These are phyloP conservation scores for Apiospora sp. DNA, from an alignment of 2,329 filamentous ascomycete species.

Conservation along the genomic window DNA sequence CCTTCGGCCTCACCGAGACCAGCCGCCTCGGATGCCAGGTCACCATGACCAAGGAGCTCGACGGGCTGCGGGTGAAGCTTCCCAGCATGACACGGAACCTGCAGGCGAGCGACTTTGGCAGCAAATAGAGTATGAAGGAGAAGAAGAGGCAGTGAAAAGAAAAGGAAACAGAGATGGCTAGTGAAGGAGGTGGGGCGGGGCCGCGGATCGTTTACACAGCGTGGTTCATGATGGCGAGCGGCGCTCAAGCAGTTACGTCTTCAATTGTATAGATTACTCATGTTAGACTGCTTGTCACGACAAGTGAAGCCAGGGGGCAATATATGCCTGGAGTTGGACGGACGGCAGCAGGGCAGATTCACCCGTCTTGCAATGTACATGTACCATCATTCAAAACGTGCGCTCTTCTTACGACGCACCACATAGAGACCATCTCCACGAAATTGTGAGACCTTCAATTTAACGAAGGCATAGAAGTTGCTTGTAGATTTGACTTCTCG, in stretches of 20 bases:
- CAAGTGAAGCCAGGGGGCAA: constrained; percentile 5
- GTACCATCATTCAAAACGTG: not conserved
- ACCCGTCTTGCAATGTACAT: not conserved
- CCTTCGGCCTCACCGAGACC: constrained; percentile 89
- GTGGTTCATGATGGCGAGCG: not conserved
- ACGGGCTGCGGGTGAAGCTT: constrained; percentile 84
- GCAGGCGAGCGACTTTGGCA: constrained; percentile 88
- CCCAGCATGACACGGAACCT: constrained; percentile 95
- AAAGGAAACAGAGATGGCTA: not conserved
- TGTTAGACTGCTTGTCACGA: constrained; percentile 10
- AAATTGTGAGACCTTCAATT: not conserved
- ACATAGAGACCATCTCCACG: constrained; percentile 21
- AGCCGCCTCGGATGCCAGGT: constrained; percentile 88
- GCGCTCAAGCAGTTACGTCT: not conserved
- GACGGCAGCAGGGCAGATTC: not conserved
- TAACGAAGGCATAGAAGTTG: not conserved
- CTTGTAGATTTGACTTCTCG: too few species aligned
- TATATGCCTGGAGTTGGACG: constrained; percentile 5
- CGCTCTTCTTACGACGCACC: not conserved
- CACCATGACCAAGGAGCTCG: constrained; percentile 86
- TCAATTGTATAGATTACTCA: constrained; percentile 9
- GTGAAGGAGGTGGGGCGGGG: not conserved
- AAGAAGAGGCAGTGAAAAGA: not conserved
- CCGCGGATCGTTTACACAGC: not conserved
- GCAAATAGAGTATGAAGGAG: constrained; percentile 23